phyloP scores from a whole-genome alignment of 1,139 yeast species.

The Suhomyces taliae region DNA sequence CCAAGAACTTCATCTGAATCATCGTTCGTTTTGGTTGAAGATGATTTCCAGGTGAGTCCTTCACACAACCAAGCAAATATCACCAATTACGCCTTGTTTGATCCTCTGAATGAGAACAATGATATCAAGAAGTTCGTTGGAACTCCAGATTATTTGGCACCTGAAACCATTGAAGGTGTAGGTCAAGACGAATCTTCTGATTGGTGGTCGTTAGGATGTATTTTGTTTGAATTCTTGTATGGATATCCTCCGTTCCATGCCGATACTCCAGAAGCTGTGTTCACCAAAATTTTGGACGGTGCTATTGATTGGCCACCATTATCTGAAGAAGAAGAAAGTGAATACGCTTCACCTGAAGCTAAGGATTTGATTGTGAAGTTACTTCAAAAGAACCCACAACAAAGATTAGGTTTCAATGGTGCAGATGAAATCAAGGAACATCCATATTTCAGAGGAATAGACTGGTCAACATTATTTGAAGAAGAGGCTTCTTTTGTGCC shows the following conservation, averaged over 20 bases:
- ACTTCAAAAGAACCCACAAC: conserved; percentile 59
- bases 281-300: conserved; percentile 73
- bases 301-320: conserved; percentile 83
- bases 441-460: conserved; percentile 67
- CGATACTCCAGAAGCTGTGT: conserved; percentile 74
- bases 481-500: conserved; percentile 89
- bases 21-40: conserved; percentile 56
- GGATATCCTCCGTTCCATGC: conserved; percentile 98
- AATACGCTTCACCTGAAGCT: conserved; percentile 64
- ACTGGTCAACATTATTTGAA: conserved; percentile 74
- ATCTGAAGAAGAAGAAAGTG: conserved; percentile 47
- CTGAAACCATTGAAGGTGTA: conserved; percentile 86
- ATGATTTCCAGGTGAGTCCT: conserved; percentile 35
- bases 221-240: conserved; percentile 84
- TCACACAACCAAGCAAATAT: conserved; percentile 24
- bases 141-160: conserved; percentile 96
- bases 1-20: conserved; percentile 55
- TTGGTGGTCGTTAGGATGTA: conserved; percentile 99
- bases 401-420: conserved; percentile 74
- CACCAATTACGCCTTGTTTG: conserved; percentile 63
- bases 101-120: conserved; percentile 56
- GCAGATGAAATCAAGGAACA: conserved; percentile 78
- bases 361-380: conserved; percentile 69
- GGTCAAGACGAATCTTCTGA: conserved; percentile 88
- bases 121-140: conserved; percentile 71